Conservation (phyloP, 495 filamentous ascomycete genomes). For the Penicillium alfredii region DNA sequence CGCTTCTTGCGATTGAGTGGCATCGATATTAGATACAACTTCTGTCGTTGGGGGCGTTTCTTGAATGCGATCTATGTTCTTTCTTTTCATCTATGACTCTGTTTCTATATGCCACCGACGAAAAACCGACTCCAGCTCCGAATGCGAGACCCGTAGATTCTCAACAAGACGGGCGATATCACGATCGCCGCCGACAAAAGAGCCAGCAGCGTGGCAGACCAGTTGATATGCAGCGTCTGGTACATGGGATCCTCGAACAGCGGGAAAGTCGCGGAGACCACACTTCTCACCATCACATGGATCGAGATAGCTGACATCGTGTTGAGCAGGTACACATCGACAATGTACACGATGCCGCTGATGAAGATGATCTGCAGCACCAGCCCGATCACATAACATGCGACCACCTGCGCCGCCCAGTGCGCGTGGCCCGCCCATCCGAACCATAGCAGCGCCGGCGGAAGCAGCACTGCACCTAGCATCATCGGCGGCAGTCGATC, state of each 20-base stretch:
- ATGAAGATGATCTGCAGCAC: conserved; percentile 27
- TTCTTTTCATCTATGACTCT: conserved; percentile 3
- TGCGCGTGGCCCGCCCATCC: conserved; percentile 42
- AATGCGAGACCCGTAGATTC: conserved; percentile 28
- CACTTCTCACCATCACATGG: conserved; percentile 55
- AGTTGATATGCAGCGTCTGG: conserved; percentile 47
- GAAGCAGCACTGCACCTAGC: conserved; percentile 43
- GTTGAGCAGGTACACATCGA: conserved; percentile 49
- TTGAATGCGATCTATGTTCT: too few relatives aligned
- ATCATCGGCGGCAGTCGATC: conserved; percentile 49
- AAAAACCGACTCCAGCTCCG: conserved; percentile 23
- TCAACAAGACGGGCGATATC: conserved; percentile 30
- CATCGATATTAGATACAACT: too few relatives aligned
- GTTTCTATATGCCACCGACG: conserved; percentile 6
- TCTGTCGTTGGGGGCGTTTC: too few relatives aligned
- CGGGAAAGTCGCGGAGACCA: conserved; percentile 43
- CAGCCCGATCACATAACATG: conserved; percentile 24
- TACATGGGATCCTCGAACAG: conserved; percentile 22
- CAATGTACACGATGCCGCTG: conserved; percentile 42
- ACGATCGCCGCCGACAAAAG: conserved; percentile 41
- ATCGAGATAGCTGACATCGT: conserved; percentile 52
- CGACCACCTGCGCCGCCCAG: conserved; percentile 20
- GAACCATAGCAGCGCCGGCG: conserved; percentile 51
- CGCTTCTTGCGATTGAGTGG: too few relatives aligned
- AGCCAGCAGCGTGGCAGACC: conserved; percentile 53